phyloP scores from a whole-genome alignment of 176 grass and related monocot species.

The Eragrostis curvula region DNA sequence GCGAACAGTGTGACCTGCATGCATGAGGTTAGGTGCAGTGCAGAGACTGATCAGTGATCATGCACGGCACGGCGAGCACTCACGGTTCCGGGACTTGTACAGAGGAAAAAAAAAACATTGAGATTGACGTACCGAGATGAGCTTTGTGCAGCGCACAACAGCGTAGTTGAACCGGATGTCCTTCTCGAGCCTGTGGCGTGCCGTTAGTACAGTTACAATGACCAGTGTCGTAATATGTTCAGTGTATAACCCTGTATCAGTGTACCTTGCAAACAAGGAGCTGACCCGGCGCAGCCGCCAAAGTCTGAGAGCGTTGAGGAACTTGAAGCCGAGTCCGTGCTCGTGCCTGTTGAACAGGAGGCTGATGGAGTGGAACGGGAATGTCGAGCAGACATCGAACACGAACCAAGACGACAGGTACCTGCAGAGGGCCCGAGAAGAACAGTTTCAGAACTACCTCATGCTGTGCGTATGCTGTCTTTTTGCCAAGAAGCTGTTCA shows the following conservation, averaged over 20 bases:
- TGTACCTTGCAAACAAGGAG: constrained; percentile 67
- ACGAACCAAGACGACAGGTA: constrained; percentile 78
- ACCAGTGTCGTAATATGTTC: neutral
- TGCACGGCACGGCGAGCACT: too few species aligned
- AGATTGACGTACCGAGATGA: constrained; percentile 69
- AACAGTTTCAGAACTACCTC: neutral
- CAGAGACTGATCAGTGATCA: neutral
- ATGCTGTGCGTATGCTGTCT: neutral
- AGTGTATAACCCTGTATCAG: too few species aligned
- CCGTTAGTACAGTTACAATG: neutral
- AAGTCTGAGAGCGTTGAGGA: constrained; percentile 65
- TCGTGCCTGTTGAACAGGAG: constrained; percentile 53
- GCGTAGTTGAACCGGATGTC: constrained; percentile 80
- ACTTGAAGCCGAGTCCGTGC: constrained; percentile 52
- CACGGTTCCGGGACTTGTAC: too few species aligned
- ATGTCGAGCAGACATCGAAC: constrained; percentile 68
- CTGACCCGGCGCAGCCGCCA: constrained; percentile 67
- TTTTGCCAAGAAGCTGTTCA: neutral
- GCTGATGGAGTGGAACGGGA: constrained; percentile 64
- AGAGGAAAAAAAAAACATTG: too few species aligned
- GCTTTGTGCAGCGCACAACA: constrained; percentile 73
- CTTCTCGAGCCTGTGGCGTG: constrained; percentile 64
- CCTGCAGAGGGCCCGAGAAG: constrained; percentile 20
- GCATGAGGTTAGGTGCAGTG: neutral
- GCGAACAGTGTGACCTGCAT: constrained; percentile 84